These are phyloP conservation scores for Trichoderma aggressivum DNA, from an alignment of 2,329 filamentous ascomycete species.

Conservation along the genomic window DNA sequence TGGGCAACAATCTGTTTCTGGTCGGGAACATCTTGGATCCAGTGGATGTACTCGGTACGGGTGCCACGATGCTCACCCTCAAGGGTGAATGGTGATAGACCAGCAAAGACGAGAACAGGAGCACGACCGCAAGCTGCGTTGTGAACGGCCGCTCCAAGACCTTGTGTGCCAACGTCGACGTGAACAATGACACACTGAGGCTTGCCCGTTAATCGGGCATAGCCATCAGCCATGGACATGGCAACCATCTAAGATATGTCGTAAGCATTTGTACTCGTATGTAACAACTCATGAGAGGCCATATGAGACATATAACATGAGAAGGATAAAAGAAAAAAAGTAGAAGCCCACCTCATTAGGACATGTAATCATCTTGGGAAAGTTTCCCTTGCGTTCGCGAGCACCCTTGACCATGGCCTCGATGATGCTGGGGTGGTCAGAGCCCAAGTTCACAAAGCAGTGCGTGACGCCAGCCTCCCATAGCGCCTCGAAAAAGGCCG, in stretches of 20 bases:
- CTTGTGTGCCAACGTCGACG: constrained; percentile 79
- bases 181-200: constrained; percentile 77
- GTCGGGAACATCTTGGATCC: constrained; percentile 80
- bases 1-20: constrained; percentile 77
- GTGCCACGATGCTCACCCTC: constrained; percentile 74
- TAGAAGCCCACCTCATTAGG: constrained; percentile 63
- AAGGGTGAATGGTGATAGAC: constrained; percentile 70
- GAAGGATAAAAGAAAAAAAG: background rate
- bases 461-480: constrained; percentile 65
- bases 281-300: background rate
- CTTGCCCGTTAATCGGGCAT: constrained; percentile 66
- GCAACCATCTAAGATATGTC: constrained; percentile 65
- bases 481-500: constrained; percentile 78
- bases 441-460: constrained; percentile 64
- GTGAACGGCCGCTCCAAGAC: constrained; percentile 72
- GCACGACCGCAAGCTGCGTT: constrained; percentile 73
- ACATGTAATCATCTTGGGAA: constrained; percentile 73
- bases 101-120: constrained; percentile 75
- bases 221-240: constrained; percentile 80
- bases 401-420: constrained; percentile 78
- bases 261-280: background rate
- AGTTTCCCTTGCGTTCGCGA: constrained; percentile 60
- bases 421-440: constrained; percentile 71
- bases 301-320: background rate
- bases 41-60: constrained; percentile 82